Evolutionary conservation across 345 rosid genomes (phyloP), one percentile per base, ranked within the genome.

Genomic region (Anacardium occidentale): DNA sequence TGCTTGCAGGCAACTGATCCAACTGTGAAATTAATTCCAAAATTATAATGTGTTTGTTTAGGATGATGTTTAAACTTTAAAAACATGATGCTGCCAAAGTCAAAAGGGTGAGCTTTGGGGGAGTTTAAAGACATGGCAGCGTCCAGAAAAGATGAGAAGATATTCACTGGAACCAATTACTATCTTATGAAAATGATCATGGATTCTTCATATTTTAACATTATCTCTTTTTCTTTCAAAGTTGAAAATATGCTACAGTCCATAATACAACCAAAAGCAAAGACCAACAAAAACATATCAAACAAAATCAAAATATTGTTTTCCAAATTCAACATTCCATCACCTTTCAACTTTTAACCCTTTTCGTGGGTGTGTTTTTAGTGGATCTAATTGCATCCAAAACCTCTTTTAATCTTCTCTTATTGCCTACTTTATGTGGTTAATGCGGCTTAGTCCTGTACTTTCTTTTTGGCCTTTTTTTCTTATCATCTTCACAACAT

Each of bases 311-410:
- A 81, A 79, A 79, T 77, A 24, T 66, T 76, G 80, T 80, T 76
- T 34, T 77, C 83, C 75, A 55, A 56, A 77, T 79, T 79, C 87
- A 75, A 77, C 78, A 77, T 77, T 74, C 84, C 70, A 66, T 29
- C 66, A 53, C 65, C 64, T 75, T 74, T 77, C 42, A 13, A 47
- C 70, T 66, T 75, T 64, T 26, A 2, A 62, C 63, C 63, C 34
- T 71, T 73, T 70, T 69, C 7, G 61, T 63, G 32, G 64, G 64
- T 55, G 73, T 54, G 71, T 66, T 76, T 77, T 75, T 21, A 64
- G 68, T 69, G 81, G 80, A 82, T 74, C 75, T 74, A 80, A 80
- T 74, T 75, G 47, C 15, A 77, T 70, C 74, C 72, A 75, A 79
- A 73, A 66, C 22, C 54, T 42, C 75, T 74, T 78, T 77, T 76